Evolutionary conservation across 2,329 filamentous ascomycete species (phyloP).

Genomic region (Bisporella sp.): DNA sequence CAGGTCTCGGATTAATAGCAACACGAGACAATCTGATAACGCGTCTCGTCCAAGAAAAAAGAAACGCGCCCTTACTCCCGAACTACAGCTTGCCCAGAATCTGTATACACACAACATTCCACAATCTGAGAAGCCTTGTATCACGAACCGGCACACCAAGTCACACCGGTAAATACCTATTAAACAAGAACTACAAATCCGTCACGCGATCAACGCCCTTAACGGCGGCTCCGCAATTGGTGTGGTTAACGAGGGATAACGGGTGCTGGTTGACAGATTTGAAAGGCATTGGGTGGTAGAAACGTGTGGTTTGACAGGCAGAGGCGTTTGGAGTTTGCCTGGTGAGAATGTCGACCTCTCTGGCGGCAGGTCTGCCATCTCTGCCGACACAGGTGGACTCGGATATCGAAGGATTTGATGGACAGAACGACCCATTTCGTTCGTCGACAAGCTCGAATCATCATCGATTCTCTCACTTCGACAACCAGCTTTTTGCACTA

Average conservation of each 20-base stretch:
- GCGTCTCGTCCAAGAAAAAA: background rate
- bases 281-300: background rate
- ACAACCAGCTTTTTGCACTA: slow-evolving; percentile 70
- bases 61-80: background rate
- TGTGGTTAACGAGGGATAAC: too few relatives aligned
- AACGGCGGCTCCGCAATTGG: too few relatives aligned
- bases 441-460: slow-evolving; percentile 45
- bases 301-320: background rate
- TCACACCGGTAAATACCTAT: too few relatives aligned
- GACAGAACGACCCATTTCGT: slow-evolving; percentile 50
- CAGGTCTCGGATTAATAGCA: background rate
- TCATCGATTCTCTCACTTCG: slow-evolving; percentile 79
- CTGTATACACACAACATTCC: too few relatives aligned
- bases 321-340: slow-evolving; percentile 2
- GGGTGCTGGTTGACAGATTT: too few relatives aligned
- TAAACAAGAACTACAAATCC: background rate
- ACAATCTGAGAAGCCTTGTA: too few relatives aligned
- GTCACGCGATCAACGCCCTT: background rate
- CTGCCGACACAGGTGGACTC: slow-evolving; percentile 15
- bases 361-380: slow-evolving; percentile 20
- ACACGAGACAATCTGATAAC: background rate
- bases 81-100: too few relatives aligned
- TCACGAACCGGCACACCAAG: too few relatives aligned
- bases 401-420: slow-evolving; percentile 10
- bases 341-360: slow-evolving; percentile 28